Percentiles rank a stretch among this genome's conserved stretches.
phyloP scores from a whole-genome alignment of 768 basidiomycete genomes.

The Xanthoconium stramineum region DNA sequence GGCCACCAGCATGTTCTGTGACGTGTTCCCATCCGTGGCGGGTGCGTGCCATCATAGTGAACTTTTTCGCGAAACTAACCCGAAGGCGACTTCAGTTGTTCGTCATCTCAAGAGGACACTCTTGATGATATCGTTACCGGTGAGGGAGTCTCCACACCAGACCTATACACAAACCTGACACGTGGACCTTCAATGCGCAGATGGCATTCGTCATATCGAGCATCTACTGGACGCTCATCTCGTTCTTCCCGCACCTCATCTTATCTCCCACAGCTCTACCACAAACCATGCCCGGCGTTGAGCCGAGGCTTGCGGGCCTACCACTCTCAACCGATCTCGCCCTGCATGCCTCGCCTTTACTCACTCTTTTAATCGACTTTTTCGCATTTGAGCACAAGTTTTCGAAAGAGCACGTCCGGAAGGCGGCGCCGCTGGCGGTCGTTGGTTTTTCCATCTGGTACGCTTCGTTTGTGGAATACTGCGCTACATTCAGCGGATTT shows the following conservation, averaged over 20 bases:
- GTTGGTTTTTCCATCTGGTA: conserved; percentile 46
- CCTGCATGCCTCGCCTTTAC: conserved; percentile 62
- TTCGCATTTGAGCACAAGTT: conserved; percentile 62
- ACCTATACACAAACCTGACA: not conserved
- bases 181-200: not conserved
- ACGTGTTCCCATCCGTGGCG: conserved; percentile 37
- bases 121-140: conserved; percentile 68
- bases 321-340: conserved; percentile 58
- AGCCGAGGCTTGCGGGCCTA: conserved; percentile 28
- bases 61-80: not conserved
- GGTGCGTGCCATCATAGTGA: conserved; percentile 26
- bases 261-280: not conserved
- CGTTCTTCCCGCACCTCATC: conserved; percentile 57
- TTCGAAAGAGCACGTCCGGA: conserved; percentile 14
- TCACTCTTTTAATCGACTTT: conserved; percentile 64
- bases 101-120: conserved; percentile 53
- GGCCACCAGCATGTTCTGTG: conserved; percentile 36
- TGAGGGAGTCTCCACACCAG: conserved; percentile 19
- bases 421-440: conserved; percentile 13
- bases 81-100: not conserved
- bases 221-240: conserved; percentile 69
- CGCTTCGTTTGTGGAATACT: conserved; percentile 63
- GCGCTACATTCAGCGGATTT: conserved; percentile 53
- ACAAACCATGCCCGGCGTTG: not conserved
- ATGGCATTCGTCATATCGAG: conserved; percentile 37